phyloP scores from a whole-genome alignment of 805 yeast species.

The Pichia exigua region DNA sequence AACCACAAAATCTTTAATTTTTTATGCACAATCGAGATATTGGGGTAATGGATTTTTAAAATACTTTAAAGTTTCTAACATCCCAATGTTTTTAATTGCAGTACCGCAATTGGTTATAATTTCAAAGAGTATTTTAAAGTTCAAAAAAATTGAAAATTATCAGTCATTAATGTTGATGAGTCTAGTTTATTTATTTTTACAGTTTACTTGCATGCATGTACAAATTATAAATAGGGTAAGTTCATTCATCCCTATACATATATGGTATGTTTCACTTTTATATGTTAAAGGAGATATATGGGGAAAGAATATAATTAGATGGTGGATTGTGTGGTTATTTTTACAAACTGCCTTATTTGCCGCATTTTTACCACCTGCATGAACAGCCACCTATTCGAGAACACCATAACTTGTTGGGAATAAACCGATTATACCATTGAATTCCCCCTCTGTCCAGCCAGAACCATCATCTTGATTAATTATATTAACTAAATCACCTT shows the following conservation, averaged over 20 bases:
- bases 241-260: conserved; percentile 66
- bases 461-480: conserved; percentile 65
- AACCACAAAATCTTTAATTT: conserved; percentile 50
- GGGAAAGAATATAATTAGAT: conserved; percentile 26
- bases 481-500: conserved; percentile 68
- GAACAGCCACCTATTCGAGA: background rate
- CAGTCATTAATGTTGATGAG: conserved; percentile 38
- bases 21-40: conserved; percentile 67
- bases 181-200: conserved; percentile 38
- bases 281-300: background rate
- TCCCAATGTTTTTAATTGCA: conserved; percentile 77
- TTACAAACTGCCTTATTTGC: conserved; percentile 66
- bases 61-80: conserved; percentile 77
- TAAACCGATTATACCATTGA: conserved; percentile 56
- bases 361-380: conserved; percentile 87
- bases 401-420: conserved; percentile 69
- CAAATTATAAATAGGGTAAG: conserved; percentile 80
- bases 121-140: conserved; percentile 32
- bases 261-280: conserved; percentile 54
- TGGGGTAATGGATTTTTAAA: conserved; percentile 79
- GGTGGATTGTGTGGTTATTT: conserved; percentile 52
- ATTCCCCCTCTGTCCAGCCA: conserved; percentile 94
- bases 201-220: conserved; percentile 63
- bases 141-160: conserved; percentile 21
- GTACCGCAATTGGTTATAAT: conserved; percentile 55